Conservation (phyloP, 164 flowering plant species). For the Stephania cephalantha region DNA sequence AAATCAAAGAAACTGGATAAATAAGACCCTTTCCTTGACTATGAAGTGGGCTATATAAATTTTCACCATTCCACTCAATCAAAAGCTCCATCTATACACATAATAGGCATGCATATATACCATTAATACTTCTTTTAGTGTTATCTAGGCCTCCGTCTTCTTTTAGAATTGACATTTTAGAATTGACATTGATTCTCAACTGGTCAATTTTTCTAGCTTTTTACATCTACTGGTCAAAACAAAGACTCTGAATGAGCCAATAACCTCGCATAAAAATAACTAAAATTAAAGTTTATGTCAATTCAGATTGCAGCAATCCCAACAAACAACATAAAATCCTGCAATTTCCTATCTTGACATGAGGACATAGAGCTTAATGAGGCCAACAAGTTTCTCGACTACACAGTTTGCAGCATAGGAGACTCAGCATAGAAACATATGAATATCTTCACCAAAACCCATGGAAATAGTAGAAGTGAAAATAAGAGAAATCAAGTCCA, state of each 20-base stretch:
- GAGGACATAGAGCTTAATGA: neutral
- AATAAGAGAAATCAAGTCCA: neutral
- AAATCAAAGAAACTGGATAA: neutral
- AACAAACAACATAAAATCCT: neutral
- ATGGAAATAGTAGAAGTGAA: neutral
- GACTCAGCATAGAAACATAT: neutral
- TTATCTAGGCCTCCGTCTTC: no score
- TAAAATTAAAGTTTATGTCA: neutral
- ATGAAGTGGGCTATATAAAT: no score
- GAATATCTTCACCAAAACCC: neutral
- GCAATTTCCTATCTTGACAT: neutral
- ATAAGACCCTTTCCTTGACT: no score
- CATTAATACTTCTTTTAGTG: no score
- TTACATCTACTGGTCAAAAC: no score
- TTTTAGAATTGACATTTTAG: no score
- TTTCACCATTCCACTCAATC: no score
- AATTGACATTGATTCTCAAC: no score
- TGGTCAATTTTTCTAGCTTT: no score
- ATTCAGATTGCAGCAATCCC: neutral
- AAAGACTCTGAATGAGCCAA: neutral
- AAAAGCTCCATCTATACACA: no score
- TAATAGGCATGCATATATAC: no score
- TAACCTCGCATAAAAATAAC: neutral
- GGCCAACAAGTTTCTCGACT: neutral
- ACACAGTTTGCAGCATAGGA: neutral